Conservation (phyloP, 208 protist genomes). For the Leptomonas seymouri region DNA sequence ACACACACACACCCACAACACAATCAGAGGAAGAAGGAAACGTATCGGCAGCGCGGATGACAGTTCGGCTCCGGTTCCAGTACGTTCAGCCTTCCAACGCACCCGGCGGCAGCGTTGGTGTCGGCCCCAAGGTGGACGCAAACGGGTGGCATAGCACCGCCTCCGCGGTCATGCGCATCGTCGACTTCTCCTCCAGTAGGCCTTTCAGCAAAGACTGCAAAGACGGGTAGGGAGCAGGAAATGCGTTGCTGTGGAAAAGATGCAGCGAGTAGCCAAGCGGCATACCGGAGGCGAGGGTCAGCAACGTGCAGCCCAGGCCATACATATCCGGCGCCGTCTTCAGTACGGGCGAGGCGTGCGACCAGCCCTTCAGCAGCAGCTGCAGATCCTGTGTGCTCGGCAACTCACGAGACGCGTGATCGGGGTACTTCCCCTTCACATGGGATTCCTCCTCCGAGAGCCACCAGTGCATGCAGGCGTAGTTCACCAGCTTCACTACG, state of each 20-base stretch:
- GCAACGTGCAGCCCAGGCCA: constrained; percentile 10
- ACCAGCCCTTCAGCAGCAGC: neutral
- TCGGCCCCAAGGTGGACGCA: neutral
- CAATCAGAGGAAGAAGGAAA: too few relatives aligned
- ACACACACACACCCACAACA: too few relatives aligned
- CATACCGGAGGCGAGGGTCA: neutral
- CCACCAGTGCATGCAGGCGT: constrained; percentile 7
- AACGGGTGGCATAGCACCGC: constrained; percentile 8
- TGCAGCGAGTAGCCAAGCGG: neutral
- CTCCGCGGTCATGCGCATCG: constrained; percentile 10
- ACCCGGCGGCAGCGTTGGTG: neutral
- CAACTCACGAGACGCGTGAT: neutral
- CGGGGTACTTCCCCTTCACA: neutral
- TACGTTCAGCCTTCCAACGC: too few relatives aligned
- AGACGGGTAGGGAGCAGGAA: neutral
- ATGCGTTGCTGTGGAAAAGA: neutral
- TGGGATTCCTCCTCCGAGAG: neutral
- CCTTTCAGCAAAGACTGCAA: constrained; percentile 13
- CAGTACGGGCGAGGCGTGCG: neutral
- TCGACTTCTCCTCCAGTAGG: constrained; percentile 7
- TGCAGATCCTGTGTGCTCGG: neutral
- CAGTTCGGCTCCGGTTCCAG: too few relatives aligned
- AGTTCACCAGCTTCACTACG: constrained; percentile 21
- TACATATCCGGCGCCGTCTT: constrained; percentile 10
- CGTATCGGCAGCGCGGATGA: too few relatives aligned